These are phyloP conservation scores for Ophiosphaerella narmari DNA, from an alignment of 2,329 filamentous ascomycete species.

Conservation along the genomic window DNA sequence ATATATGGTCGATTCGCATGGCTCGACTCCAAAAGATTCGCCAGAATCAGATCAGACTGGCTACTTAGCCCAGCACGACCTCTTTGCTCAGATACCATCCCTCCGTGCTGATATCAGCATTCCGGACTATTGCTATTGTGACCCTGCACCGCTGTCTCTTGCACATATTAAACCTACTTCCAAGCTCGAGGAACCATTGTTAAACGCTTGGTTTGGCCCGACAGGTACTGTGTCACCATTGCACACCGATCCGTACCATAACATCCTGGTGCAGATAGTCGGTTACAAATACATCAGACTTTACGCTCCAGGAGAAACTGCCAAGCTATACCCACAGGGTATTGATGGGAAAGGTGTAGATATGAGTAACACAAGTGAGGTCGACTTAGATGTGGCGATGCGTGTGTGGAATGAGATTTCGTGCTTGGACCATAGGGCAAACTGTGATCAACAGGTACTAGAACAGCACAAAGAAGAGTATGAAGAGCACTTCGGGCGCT, in stretches of 20 bases:
- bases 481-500: conserved; percentile 54
- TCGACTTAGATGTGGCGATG: conserved; percentile 76
- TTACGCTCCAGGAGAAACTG: conserved; percentile 70
- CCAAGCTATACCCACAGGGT: conserved; percentile 64
- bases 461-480: conserved; percentile 44
- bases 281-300: conserved; percentile 91
- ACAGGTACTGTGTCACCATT: conserved; percentile 86
- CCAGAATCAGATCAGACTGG: conserved; percentile 53
- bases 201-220: conserved; percentile 95
- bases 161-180: conserved; percentile 18
- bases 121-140: conserved; percentile 83
- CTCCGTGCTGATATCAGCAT: conserved; percentile 76
- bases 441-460: conserved; percentile 13
- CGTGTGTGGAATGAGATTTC: conserved; percentile 44
- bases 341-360: conserved; percentile 71
- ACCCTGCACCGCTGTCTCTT: conserved; percentile 49
- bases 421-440: conserved; percentile 30
- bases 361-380: conserved; percentile 86
- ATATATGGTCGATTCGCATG: conserved; percentile 56
- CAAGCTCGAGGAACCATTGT: conserved; percentile 61
- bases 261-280: conserved; percentile 86
- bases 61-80: conserved; percentile 90
- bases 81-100: conserved; percentile 79
- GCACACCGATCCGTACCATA: conserved; percentile 93
- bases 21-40: background rate